Evolutionary conservation across 2,329 filamentous ascomycete species (phyloP).

Genomic region (Tolypocladium album): DNA sequence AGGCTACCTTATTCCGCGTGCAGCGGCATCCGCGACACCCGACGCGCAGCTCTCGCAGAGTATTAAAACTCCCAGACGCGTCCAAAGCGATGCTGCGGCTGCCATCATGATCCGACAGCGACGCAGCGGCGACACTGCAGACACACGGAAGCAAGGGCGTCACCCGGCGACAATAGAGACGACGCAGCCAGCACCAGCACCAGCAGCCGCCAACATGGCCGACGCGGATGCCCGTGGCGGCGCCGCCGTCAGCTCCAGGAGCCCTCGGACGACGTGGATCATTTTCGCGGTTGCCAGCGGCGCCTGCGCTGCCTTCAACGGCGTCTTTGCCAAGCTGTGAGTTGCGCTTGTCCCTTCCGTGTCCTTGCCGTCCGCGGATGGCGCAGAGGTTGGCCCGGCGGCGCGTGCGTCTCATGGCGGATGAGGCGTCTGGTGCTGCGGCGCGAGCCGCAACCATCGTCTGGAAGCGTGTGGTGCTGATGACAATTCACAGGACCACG

Average conservation of each 20-base stretch:
- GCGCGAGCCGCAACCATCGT: background rate
- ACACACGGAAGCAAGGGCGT: background rate
- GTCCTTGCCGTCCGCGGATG: background rate
- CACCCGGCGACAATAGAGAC: background rate
- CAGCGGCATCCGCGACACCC: background rate
- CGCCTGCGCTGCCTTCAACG: conserved; percentile 70
- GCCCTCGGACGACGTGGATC: conserved; percentile 44
- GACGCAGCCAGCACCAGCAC: background rate
- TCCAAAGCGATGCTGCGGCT: background rate
- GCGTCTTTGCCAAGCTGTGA: conserved; percentile 74
- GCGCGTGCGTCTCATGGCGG: background rate
- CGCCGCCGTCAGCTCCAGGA: conserved; percentile 12
- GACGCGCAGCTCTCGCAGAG: background rate
- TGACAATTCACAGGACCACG: conserved; percentile 33
- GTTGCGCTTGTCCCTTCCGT: conserved; percentile 15
- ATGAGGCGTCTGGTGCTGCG: background rate
- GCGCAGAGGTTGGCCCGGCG: background rate
- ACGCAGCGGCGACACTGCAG: conserved; percentile 1
- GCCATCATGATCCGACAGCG: conserved; percentile 19
- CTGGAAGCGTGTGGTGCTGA: background rate
- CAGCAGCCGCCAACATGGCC: background rate
- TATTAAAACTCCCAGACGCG: background rate
- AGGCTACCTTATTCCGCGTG: background rate
- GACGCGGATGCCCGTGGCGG: conserved; percentile 2
- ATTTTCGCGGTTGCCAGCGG: conserved; percentile 63